Evolutionary conservation across 1,284 basidiomycete genomes (phyloP), one percentile per base, ranked within the genome.

Genomic region (Anthracocystis walkeri): DNA sequence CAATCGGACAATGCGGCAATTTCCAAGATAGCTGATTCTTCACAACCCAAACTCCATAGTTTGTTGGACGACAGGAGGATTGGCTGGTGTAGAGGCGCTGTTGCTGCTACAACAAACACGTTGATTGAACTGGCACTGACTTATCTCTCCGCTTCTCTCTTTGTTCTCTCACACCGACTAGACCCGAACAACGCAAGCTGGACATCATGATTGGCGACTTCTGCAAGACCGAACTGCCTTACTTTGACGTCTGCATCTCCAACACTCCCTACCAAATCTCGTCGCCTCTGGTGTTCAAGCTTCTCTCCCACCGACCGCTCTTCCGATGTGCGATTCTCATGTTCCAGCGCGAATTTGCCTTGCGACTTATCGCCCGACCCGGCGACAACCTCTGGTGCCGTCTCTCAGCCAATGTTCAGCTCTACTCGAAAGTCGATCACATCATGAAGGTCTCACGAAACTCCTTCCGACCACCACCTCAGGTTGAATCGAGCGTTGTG

Each of bases 231-330:
- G 93, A 95, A 45, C 88, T 99, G 21, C 96, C 96, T 4, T 98
- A 96, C 87, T 98, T 99, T 82, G 96, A 99, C 86, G 96, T 97
- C 65, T 97, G 95, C 88, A 99, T 99, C 85, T 95, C 93, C 81
- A 99, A 99, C 86, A 99, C 96, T 1, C 96, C 96, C 0, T 99
- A 99, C 87, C 96, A 98, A 86, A 99, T 99, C 76, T 99, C 97
- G 1, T 99, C 97, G 1, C 94, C 95, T 1, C 91, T 99, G 59
- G 92, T 98, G 55, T 99, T 99, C 89, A 94, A 94, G 77, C 90
- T 99, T 38, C 91, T 99, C 59, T 97, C 96, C 2, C 95, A 98
- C 82, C 92, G 96, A 8, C 96, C 96, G 0, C 89, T 97, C 53
- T 95, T 93, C 85, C 93, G 96, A 35, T 91, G 92, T 71, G 94